Evolutionary conservation across 1,139 yeast genomes (phyloP).

Genomic region (Neolecta irregularis): DNA sequence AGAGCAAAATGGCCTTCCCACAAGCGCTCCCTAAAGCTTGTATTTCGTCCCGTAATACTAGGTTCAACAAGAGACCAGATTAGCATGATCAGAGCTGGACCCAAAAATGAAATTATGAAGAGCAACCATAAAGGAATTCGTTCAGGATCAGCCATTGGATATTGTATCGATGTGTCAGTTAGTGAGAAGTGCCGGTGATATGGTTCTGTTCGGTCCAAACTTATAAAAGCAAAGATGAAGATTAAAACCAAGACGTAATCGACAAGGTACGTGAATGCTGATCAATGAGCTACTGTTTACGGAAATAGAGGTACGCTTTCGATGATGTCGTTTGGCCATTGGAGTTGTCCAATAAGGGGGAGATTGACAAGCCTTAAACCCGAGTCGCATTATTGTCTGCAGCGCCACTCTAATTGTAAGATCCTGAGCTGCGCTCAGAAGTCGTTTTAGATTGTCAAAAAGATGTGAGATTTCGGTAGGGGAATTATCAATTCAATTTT

Average conservation of each 20-base stretch:
- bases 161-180: slow-evolving; percentile 43
- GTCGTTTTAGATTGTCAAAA: too few relatives aligned
- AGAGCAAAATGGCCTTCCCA: slow-evolving; percentile 34
- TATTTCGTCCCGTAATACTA: slow-evolving; percentile 27
- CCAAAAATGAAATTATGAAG: slow-evolving; percentile 27
- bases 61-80: slow-evolving; percentile 22
- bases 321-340: too few relatives aligned
- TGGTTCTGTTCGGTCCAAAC: slow-evolving; percentile 27
- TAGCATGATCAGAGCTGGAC: slow-evolving; percentile 30
- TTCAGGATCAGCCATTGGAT: slow-evolving; percentile 56
- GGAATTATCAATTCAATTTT: too few relatives aligned
- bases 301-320: too few relatives aligned
- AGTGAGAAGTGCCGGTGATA: slow-evolving; percentile 37
- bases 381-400: too few relatives aligned
- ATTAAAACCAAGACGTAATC: slow-evolving; percentile 15
- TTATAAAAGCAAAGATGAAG: slow-evolving; percentile 22
- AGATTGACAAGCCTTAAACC: too few relatives aligned
- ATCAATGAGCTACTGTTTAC: too few relatives aligned
- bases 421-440: too few relatives aligned
- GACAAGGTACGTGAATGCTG: too few relatives aligned
- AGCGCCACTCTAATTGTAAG: too few relatives aligned
- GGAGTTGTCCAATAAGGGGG: too few relatives aligned
- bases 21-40: slow-evolving; percentile 13
- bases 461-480: too few relatives aligned
- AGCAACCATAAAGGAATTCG: slow-evolving; percentile 35